phyloP scores from a whole-genome alignment of 2,329 filamentous ascomycete species.

The Trichoderma sp. region DNA sequence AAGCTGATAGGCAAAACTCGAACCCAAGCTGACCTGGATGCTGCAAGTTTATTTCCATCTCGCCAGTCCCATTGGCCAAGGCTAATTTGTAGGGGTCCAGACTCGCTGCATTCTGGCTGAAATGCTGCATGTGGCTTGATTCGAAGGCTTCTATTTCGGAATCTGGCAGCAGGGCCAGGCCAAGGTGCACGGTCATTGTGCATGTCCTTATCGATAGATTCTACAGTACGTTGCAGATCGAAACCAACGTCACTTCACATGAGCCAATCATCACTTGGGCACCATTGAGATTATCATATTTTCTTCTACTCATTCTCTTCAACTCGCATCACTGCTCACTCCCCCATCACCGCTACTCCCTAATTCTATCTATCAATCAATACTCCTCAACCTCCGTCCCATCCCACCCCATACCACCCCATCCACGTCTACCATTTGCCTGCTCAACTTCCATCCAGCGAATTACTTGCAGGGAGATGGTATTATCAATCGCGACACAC shows the following conservation, averaged over 20 bases:
- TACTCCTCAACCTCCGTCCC: background rate
- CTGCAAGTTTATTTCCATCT: constrained; percentile 15
- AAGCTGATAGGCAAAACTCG: constrained; percentile 16
- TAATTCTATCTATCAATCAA: background rate
- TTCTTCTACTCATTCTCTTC: constrained; percentile 8
- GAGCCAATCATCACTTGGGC: background rate
- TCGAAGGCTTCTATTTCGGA: background rate
- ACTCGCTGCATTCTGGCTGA: constrained; percentile 4
- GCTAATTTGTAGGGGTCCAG: background rate
- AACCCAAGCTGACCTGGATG: background rate
- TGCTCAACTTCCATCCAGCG: constrained; percentile 18
- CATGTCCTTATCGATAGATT: background rate
- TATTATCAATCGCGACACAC: constrained; percentile 28
- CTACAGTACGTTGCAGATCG: background rate
- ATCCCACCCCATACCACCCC: background rate
- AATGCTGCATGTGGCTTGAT: constrained; percentile 7
- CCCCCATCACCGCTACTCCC: background rate
- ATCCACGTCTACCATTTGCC: constrained; percentile 3
- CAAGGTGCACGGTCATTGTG: background rate
- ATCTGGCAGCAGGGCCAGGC: background rate
- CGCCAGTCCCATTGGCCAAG: background rate
- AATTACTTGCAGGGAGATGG: constrained; percentile 36
- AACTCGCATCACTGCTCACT: background rate
- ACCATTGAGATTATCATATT: background rate
- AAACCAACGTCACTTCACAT: background rate